phyloP scores from a whole-genome alignment of 345 rosid species.

The Noccaea caerulescens region DNA sequence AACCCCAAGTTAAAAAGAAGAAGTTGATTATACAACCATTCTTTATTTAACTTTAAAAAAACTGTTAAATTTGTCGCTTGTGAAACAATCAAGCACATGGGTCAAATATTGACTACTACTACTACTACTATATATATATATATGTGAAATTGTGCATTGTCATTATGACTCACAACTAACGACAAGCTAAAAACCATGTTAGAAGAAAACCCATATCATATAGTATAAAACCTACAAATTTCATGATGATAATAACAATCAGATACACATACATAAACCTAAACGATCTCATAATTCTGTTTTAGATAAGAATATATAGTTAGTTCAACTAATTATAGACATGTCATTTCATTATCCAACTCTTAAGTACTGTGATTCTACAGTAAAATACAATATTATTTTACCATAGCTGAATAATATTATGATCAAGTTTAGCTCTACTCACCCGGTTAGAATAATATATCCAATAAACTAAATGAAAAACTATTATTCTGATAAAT shows the following conservation, averaged over 20 bases:
- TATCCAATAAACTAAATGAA: too few relatives aligned
- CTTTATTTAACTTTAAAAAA: background rate
- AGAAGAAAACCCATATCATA: background rate
- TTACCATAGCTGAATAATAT: background rate
- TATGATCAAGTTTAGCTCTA: background rate
- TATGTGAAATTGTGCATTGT: conserved; percentile 21
- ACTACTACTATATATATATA: conserved; percentile 7
- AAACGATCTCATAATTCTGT: background rate
- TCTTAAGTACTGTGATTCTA: background rate
- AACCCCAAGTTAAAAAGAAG: conserved; percentile 48
- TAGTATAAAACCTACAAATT: conserved; percentile 7
- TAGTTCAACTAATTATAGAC: background rate
- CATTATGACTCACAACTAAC: conserved; percentile 31
- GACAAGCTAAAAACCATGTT: conserved; percentile 17
- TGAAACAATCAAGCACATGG: conserved; percentile 47
- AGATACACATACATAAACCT: conserved; percentile 1
- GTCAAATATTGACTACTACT: conserved; percentile 24
- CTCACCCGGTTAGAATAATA: background rate
- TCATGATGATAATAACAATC: conserved; percentile 5
- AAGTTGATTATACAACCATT: conserved; percentile 20
- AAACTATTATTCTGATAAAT: background rate
- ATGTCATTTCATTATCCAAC: background rate
- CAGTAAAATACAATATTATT: background rate
- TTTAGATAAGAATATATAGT: background rate
- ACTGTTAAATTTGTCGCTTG: conserved; percentile 46